A percentile compares a stretch with the other conserved stretches of the same genome.
Conservation (phyloP, 352 stramenopile species). For the Pythium pectinolyticum region DNA sequence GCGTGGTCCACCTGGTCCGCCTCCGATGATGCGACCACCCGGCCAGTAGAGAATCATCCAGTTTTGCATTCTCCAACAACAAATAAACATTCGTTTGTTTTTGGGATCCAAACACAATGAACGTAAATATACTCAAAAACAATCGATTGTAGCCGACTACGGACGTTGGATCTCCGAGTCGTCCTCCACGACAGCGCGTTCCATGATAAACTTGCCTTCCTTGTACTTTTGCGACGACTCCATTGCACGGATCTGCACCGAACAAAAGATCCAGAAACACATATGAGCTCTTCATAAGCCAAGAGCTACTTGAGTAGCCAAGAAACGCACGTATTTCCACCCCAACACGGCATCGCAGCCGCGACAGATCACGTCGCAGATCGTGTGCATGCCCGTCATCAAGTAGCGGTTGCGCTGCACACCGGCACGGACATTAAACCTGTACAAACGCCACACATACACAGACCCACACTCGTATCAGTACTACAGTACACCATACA, state of each 20-base stretch:
- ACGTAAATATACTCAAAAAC: slow-evolving; percentile 17
- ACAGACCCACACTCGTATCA: not conserved
- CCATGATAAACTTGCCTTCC: slow-evolving; percentile 84
- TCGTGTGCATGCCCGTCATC: slow-evolving; percentile 82
- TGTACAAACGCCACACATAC: slow-evolving; percentile 22
- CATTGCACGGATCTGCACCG: slow-evolving; percentile 67
- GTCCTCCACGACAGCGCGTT: slow-evolving; percentile 72
- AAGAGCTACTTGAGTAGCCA: not conserved
- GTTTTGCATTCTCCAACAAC: slow-evolving; percentile 4
- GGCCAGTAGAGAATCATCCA: slow-evolving; percentile 54
- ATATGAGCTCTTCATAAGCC: too few species aligned
- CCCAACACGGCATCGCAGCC: slow-evolving; percentile 63
- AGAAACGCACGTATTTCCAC: slow-evolving; percentile 83
- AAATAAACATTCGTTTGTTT: slow-evolving; percentile 9
- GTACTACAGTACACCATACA: not conserved
- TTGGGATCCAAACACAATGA: not conserved
- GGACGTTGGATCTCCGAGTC: slow-evolving; percentile 35
- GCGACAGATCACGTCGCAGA: slow-evolving; percentile 65
- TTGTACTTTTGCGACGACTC: slow-evolving; percentile 85
- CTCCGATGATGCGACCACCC: slow-evolving; percentile 69
- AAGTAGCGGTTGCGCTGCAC: slow-evolving; percentile 64
- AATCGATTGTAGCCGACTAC: not conserved
- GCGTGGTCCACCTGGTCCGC: slow-evolving; percentile 41
- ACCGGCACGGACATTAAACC: slow-evolving; percentile 70
- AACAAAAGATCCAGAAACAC: too few species aligned